Evolutionary conservation across 2,329 filamentous ascomycete genomes (phyloP), one percentile per base, ranked within the genome.

Genomic region (Paraconiothyrium sp.): DNA sequence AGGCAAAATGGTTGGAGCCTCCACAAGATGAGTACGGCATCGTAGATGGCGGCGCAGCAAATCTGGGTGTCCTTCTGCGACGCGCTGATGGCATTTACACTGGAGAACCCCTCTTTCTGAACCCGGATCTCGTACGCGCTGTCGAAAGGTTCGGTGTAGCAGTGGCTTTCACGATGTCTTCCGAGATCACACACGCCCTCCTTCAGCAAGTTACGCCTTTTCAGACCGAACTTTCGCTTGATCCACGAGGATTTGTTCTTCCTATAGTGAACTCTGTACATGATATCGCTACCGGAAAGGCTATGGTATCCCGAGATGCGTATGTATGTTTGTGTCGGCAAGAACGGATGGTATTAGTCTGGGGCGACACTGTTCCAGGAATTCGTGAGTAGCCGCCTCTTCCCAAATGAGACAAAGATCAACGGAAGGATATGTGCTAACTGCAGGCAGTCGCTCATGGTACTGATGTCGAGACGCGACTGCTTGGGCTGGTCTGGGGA

Each of bases 321-420:
- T 93, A 91, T 69, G 91, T 91, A 5, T 91, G 91, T n/a, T 93
- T 94, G 72, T 86, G 93, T 52, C 89, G 89, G 1, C 87, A 86
- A 0, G 90, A 92, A 65, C 87, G 87, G 4, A 81, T 93, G 13
- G 81, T 94, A 1, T 82, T 94, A 2, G 90, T 93, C 1, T 94
- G 91, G 91, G 91, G 93, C 63, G 91, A 94, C 68, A 90, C 93
- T 58, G 86, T 91, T 1, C 81, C 89, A 55, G 89, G 92, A 70
- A 82, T 94, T 9, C 83, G 52, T 55, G 44, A 46, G 52, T 46
- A 7, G 16, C 20, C 5, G 16, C 22, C 5, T 48, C 22, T 14
- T 32, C 14, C 4, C 1, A 43, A 9, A 9, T 24, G 4, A 2
- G 6, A 35, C 2, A 30, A 6, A 32, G 20, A 16, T 30, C 6